Conservation (phyloP, 2,329 filamentous ascomycete genomes). For the Sporothrix variecibatus region DNA sequence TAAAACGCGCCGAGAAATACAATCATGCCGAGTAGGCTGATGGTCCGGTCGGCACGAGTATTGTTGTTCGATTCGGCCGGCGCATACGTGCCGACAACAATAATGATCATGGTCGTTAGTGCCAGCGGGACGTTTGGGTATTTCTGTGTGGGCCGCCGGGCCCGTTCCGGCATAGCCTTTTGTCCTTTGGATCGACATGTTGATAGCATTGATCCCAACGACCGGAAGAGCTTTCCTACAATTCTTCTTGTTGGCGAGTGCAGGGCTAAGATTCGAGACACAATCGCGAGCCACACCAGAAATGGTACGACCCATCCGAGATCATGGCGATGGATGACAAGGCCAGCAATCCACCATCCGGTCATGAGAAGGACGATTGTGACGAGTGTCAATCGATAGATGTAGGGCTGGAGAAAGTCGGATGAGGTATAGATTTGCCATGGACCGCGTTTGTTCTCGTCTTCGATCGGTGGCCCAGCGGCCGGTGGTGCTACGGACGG, state of each 20-base stretch:
- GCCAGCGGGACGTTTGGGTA: slow-evolving; percentile 41
- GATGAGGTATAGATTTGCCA: background rate
- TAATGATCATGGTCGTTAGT: slow-evolving; percentile 64
- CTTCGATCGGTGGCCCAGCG: background rate
- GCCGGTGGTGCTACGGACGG: background rate
- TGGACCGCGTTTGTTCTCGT: background rate
- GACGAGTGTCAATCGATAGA: background rate
- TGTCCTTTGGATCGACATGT: background rate
- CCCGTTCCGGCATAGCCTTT: background rate
- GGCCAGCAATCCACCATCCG: slow-evolving; percentile 46
- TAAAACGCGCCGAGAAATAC: slow-evolving; percentile 71
- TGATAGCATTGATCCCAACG: background rate
- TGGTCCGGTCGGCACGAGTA: slow-evolving; percentile 74
- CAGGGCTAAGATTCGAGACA: slow-evolving; percentile 71
- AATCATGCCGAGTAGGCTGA: slow-evolving; percentile 76
- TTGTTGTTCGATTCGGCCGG: slow-evolving; percentile 73
- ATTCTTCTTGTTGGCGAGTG: background rate
- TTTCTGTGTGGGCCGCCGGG: background rate
- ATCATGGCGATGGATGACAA: slow-evolving; percentile 64
- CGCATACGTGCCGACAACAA: slow-evolving; percentile 76
- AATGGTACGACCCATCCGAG: slow-evolving; percentile 84
- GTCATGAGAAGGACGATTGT: slow-evolving; percentile 17
- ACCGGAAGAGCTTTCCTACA: background rate
- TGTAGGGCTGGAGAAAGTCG: background rate
- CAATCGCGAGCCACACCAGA: slow-evolving; percentile 74